Conservation (phyloP, 148 eudicot genomes). For the Fallopia convolvulus region DNA sequence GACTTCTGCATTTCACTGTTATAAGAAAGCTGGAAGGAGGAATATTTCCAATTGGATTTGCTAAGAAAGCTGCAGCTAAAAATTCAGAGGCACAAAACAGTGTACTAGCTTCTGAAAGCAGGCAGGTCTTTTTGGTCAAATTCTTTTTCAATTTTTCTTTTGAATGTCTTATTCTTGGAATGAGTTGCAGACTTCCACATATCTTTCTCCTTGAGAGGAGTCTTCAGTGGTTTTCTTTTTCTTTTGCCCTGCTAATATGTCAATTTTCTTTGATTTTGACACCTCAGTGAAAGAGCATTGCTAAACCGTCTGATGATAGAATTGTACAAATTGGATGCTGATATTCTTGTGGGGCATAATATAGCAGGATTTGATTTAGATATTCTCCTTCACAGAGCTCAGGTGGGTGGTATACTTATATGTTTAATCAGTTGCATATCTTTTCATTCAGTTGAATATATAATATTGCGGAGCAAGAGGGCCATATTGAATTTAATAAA, state of each 20-base stretch:
- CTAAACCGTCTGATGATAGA: constrained; percentile 74
- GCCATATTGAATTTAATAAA: not conserved
- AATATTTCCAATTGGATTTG: constrained; percentile 74
- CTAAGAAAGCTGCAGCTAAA: constrained; percentile 54
- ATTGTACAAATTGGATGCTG: constrained; percentile 84
- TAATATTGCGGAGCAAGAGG: not conserved
- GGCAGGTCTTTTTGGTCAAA: constrained; percentile 31
- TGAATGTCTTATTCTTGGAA: not conserved
- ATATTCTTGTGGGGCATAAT: constrained; percentile 95
- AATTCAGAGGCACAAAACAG: constrained; percentile 62
- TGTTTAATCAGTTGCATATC: not conserved
- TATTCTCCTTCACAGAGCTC: constrained; percentile 85
- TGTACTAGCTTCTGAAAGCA: constrained; percentile 62
- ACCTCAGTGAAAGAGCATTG: constrained; percentile 87
- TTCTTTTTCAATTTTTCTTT: not conserved
- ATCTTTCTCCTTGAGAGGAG: not conserved
- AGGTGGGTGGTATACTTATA: constrained; percentile 30
- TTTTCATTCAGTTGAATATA: not conserved
- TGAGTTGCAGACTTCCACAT: not conserved
- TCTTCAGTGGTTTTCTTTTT: constrained; percentile 39
- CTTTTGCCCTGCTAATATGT: constrained; percentile 4
- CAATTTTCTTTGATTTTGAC: not conserved
- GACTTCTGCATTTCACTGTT: constrained; percentile 79
- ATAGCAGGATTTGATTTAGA: constrained; percentile 97
- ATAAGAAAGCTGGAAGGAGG: constrained; percentile 87